phyloP scores from a whole-genome alignment of 768 basidiomycete species.

The Boletellus ananas region DNA sequence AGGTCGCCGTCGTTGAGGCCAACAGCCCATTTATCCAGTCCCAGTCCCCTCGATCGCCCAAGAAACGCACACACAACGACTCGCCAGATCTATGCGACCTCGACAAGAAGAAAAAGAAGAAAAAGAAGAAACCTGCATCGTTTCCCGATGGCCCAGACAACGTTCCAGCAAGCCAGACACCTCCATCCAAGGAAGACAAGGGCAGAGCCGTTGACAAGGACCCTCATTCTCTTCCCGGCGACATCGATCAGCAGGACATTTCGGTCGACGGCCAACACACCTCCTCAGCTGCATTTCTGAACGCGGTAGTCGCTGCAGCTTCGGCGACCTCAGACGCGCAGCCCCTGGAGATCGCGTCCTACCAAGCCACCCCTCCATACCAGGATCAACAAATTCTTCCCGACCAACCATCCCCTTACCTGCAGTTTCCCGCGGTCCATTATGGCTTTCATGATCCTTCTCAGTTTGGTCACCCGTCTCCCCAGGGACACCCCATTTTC shows the following conservation, averaged over 20 bases:
- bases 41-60: slow-evolving; percentile 23
- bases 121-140: slow-evolving; percentile 12
- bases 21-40: slow-evolving; percentile 37
- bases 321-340: slow-evolving; percentile 44
- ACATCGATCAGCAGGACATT: slow-evolving; percentile 20
- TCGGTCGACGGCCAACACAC: slow-evolving; percentile 37
- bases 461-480: slow-evolving; percentile 24
- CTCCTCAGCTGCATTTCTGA: slow-evolving; percentile 56
- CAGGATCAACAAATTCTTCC: slow-evolving; percentile 32
- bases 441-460: slow-evolving; percentile 28
- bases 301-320: slow-evolving; percentile 63
- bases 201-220: slow-evolving; percentile 31
- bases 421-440: slow-evolving; percentile 31
- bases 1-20: slow-evolving; percentile 45
- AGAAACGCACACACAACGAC: slow-evolving; percentile 32
- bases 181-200: slow-evolving; percentile 27
- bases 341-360: slow-evolving; percentile 24
- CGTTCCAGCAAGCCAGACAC: slow-evolving; percentile 14
- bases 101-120: slow-evolving; percentile 36
- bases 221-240: slow-evolving; percentile 32
- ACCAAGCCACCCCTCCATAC: slow-evolving; percentile 32
- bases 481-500: slow-evolving; percentile 28
- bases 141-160: slow-evolving; percentile 7
- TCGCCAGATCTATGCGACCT: slow-evolving; percentile 7
- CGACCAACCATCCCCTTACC: slow-evolving; percentile 23